Conservation (phyloP, 352 stramenopile species). For the Thalassiosira exigua region DNA sequence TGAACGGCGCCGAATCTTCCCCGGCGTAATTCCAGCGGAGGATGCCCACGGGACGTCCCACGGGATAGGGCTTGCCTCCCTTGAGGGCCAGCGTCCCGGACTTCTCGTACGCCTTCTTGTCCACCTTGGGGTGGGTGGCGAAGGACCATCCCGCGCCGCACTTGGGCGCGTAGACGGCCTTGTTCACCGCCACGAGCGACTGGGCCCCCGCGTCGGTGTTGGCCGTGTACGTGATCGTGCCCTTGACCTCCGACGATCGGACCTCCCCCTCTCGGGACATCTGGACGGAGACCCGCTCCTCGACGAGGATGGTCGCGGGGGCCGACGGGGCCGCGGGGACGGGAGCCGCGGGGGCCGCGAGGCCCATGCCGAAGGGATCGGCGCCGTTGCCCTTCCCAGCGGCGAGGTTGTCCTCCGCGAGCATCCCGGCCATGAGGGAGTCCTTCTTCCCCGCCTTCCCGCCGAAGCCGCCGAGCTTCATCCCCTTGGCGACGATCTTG, state of each 20-base stretch:
- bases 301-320: constrained; percentile 82
- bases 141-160: constrained; percentile 80
- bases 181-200: constrained; percentile 85
- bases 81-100: constrained; percentile 86
- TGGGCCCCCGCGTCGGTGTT: constrained; percentile 84
- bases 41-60: constrained; percentile 84
- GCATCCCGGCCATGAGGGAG: constrained; percentile 86
- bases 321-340: constrained; percentile 68
- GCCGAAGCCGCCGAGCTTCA: constrained; percentile 86
- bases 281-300: constrained; percentile 85
- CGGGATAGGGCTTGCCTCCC: constrained; percentile 83
- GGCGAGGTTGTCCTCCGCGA: constrained; percentile 87
- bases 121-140: constrained; percentile 89
- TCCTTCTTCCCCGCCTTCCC: constrained; percentile 82
- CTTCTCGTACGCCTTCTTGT: constrained; percentile 87
- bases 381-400: constrained; percentile 39
- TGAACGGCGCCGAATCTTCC: constrained; percentile 86
- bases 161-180: constrained; percentile 58
- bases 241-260: constrained; percentile 88
- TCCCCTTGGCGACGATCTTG: constrained; percentile 84
- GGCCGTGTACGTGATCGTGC: constrained; percentile 88
- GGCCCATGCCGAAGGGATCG: constrained; percentile 48
- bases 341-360: constrained; percentile 52
- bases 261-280: constrained; percentile 88
- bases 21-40: constrained; percentile 87